A percentile compares a stretch with the other conserved stretches of the same genome.
These are phyloP conservation scores for Pseudocercospora musae DNA, from an alignment of 2,329 filamentous ascomycete species.

Conservation along the genomic window DNA sequence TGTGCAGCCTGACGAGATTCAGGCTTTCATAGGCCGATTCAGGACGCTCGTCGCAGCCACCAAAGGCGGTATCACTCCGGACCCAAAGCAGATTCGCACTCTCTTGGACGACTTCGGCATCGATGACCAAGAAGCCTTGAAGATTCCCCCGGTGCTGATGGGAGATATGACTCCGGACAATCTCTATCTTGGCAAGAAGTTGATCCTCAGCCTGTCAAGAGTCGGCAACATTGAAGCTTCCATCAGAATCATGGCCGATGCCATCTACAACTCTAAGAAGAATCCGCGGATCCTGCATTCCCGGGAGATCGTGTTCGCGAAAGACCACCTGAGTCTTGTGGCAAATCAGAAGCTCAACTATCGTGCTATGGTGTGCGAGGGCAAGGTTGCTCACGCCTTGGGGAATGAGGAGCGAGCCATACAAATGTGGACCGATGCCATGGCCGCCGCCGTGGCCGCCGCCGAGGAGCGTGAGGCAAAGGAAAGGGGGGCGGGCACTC, in stretches of 20 bases:
- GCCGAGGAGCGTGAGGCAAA: constrained; percentile 10
- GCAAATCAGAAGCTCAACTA: constrained; percentile 23
- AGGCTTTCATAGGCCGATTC: constrained; percentile 13
- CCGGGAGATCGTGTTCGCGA: constrained; percentile 17
- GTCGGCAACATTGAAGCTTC: constrained; percentile 26
- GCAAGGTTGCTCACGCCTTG: constrained; percentile 26
- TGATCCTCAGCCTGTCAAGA: constrained; percentile 25
- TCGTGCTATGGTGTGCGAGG: constrained; percentile 32
- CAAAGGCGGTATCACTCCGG: neutral
- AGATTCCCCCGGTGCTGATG: constrained; percentile 12
- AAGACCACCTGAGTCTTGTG: constrained; percentile 24
- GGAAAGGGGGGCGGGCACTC: neutral
- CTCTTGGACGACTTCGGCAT: constrained; percentile 9
- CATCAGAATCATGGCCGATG: constrained; percentile 25
- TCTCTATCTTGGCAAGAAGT: constrained; percentile 20
- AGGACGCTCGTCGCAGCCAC: neutral
- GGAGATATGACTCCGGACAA: neutral
- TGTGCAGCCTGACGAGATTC: constrained; percentile 8
- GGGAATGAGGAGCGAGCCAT: constrained; percentile 29
- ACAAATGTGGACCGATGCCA: constrained; percentile 27
- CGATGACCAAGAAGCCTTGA: constrained; percentile 5
- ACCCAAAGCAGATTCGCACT: constrained; percentile 5
- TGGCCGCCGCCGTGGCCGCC: constrained; percentile 22
- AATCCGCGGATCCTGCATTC: constrained; percentile 16
- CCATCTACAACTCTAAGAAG: constrained; percentile 14